Conservation (phyloP, 1,139 yeast species). For the Pichia terricola region DNA sequence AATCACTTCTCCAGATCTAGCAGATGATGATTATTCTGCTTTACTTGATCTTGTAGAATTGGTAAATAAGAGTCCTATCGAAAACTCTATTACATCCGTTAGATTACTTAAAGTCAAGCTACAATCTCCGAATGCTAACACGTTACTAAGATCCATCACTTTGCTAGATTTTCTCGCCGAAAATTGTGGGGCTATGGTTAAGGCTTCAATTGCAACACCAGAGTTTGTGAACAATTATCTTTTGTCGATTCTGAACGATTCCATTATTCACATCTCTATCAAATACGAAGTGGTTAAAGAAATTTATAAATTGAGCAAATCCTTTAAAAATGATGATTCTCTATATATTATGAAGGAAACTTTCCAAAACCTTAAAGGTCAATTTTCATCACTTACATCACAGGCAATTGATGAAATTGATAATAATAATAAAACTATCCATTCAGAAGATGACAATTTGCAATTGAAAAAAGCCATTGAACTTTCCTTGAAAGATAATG, state of each 20-base stretch:
- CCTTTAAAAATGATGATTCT: conserved; percentile 64
- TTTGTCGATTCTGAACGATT: conserved; percentile 45
- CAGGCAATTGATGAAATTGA: conserved; percentile 21
- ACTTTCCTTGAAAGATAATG: conserved; percentile 58
- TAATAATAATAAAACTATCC: background rate
- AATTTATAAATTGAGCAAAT: conserved; percentile 49
- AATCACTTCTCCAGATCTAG: conserved; percentile 82
- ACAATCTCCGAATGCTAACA: conserved; percentile 64
- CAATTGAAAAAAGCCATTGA: conserved; percentile 73
- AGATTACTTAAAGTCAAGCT: conserved; percentile 43
- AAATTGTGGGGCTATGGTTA: conserved; percentile 85
- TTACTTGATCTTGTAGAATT: conserved; percentile 77
- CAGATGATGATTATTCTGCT: conserved; percentile 78
- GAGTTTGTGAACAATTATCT: conserved; percentile 49
- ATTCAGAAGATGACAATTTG: conserved; percentile 48
- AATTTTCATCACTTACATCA: conserved; percentile 36
- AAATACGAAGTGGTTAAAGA: conserved; percentile 60
- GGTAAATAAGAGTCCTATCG: conserved; percentile 66
- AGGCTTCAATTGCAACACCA: conserved; percentile 70
- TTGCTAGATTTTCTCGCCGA: conserved; percentile 74
- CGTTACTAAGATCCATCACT: conserved; percentile 63
- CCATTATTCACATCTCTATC: conserved; percentile 55
- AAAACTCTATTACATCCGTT: conserved; percentile 43
- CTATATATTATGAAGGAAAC: conserved; percentile 62
- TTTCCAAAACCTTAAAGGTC: conserved; percentile 32